Percentiles rank a stretch among this genome's conserved stretches.
Evolutionary conservation across 148 eudicot genomes (phyloP).

Genomic region (Vaccinium macrocarpon): DNA sequence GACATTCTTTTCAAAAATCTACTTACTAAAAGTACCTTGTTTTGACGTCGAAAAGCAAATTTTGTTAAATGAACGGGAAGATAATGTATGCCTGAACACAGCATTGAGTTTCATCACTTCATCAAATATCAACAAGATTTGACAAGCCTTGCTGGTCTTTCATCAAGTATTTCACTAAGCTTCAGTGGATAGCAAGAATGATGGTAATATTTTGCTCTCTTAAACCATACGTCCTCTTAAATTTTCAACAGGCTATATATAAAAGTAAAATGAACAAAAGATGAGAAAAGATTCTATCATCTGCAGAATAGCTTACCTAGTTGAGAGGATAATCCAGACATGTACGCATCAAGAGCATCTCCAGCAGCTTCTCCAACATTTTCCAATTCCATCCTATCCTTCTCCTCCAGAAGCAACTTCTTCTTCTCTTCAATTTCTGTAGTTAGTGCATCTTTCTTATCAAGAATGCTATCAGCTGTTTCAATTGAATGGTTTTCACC

Average conservation of each 20-base stretch:
- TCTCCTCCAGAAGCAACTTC: constrained; percentile 59
- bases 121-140: neutral
- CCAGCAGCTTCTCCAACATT: constrained; percentile 48
- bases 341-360: constrained; percentile 90
- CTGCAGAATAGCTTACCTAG: constrained; percentile 49
- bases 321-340: constrained; percentile 89
- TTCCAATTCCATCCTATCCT: constrained; percentile 38
- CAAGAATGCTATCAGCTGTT: constrained; percentile 97
- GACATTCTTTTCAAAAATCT: neutral
- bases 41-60: neutral
- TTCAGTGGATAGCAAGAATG: neutral
- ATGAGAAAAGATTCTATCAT: neutral
- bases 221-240: neutral
- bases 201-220: neutral
- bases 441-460: constrained; percentile 64
- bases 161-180: neutral
- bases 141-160: neutral
- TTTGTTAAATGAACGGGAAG: neutral
- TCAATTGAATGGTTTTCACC: constrained; percentile 65
- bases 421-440: constrained; percentile 76
- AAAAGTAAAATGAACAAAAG: constrained; percentile 8
- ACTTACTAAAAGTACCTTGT: neutral
- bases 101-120: neutral
- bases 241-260: neutral
- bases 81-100: neutral